Percentiles rank a stretch among this genome's conserved stretches.
phyloP scores from a whole-genome alignment of 2,329 filamentous ascomycete species.

The Pyrenophora teres region DNA sequence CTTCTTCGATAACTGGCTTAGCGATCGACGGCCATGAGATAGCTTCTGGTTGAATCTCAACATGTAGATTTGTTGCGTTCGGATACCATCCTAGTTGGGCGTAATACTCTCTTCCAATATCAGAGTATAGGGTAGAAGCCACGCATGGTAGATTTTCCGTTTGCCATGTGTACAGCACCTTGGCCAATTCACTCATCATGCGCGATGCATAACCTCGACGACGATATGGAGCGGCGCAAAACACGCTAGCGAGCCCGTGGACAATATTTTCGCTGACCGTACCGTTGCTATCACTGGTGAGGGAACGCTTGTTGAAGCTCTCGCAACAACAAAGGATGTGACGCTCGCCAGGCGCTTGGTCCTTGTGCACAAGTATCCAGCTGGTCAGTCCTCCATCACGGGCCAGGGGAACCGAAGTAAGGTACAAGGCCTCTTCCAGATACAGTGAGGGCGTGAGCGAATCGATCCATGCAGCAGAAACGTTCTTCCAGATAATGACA shows the following conservation, averaged over 20 bases:
- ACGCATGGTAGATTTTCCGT: slow-evolving; percentile 39
- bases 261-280: slow-evolving; percentile 59
- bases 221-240: slow-evolving; percentile 50
- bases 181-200: slow-evolving; percentile 40
- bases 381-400: slow-evolving; percentile 57
- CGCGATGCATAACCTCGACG: neutral
- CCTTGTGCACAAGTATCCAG: slow-evolving; percentile 60
- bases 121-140: slow-evolving; percentile 81
- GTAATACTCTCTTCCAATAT: slow-evolving; percentile 83
- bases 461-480: neutral
- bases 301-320: neutral
- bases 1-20: neutral
- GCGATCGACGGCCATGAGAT: neutral
- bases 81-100: slow-evolving; percentile 72
- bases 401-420: slow-evolving; percentile 59
- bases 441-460: neutral
- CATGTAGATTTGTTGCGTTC: slow-evolving; percentile 70
- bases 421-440: neutral
- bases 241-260: slow-evolving; percentile 78
- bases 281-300: slow-evolving; percentile 43
- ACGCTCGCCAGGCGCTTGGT: slow-evolving; percentile 45
- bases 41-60: slow-evolving; percentile 55
- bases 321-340: slow-evolving; percentile 60
- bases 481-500: neutral
- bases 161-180: slow-evolving; percentile 57